Percentiles rank a stretch among this genome's conserved stretches.
Evolutionary conservation across 1,284 basidiomycete species (phyloP).

Genomic region (Tilletia indica): DNA sequence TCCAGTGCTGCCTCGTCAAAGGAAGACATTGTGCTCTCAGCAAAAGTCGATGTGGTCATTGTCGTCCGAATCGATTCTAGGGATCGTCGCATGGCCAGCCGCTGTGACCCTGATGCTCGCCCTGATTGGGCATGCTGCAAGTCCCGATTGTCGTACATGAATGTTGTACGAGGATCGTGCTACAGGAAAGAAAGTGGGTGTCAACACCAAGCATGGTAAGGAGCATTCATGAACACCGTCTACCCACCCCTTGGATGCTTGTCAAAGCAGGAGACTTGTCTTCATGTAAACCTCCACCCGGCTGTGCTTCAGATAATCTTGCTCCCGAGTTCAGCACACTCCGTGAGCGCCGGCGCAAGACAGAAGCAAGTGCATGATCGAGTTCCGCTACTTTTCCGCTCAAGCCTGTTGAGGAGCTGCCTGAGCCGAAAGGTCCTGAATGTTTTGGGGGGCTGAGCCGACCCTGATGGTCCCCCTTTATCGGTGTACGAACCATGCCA

Average conservation of each 20-base stretch:
- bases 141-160: background rate
- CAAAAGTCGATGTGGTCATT: background rate
- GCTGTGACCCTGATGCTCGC: background rate
- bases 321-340: background rate
- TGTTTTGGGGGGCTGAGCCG: slow-evolving; percentile 5
- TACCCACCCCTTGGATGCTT: background rate
- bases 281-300: background rate
- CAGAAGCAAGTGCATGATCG: background rate
- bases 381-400: slow-evolving; percentile 9
- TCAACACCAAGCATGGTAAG: background rate
- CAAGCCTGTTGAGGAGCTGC: background rate
- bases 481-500: slow-evolving; percentile 25
- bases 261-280: background rate
- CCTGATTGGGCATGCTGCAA: background rate
- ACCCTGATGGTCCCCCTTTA: slow-evolving; percentile 16
- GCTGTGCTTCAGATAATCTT: background rate
- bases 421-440: background rate
- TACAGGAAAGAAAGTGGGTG: background rate
- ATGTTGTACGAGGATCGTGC: background rate
- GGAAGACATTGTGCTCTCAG: slow-evolving; percentile 6
- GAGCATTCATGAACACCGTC: background rate
- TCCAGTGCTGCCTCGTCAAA: slow-evolving; percentile 18
- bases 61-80: slow-evolving; percentile 10
- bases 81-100: background rate
- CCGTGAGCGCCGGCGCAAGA: background rate